Conservation (phyloP, 768 basidiomycete species). For the Crepidotus variabilis region DNA sequence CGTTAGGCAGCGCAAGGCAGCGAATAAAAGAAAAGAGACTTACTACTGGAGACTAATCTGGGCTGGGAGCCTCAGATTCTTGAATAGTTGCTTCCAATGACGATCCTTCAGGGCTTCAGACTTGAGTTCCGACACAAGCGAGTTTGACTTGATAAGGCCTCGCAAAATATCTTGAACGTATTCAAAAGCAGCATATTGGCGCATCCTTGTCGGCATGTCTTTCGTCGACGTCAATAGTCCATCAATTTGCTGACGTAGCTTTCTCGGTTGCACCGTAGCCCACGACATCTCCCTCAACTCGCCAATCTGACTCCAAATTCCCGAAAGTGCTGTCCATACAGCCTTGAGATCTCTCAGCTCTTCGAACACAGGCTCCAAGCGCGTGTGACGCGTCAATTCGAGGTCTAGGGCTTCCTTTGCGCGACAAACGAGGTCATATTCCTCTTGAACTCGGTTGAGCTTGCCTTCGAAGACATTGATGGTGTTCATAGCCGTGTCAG, state of each 20-base stretch:
- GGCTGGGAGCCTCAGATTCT: slow-evolving; percentile 70
- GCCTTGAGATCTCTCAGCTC: slow-evolving; percentile 95
- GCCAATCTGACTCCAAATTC: slow-evolving; percentile 91
- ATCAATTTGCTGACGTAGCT: slow-evolving; percentile 91
- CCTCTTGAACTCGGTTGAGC: slow-evolving; percentile 82
- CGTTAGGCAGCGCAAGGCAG: slow-evolving; percentile 1
- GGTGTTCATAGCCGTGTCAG: slow-evolving; percentile 93
- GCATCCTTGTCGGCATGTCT: slow-evolving; percentile 99
- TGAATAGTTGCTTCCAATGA: slow-evolving; percentile 98
- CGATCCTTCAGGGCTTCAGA: slow-evolving; percentile 96
- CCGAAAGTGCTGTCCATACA: slow-evolving; percentile 97
- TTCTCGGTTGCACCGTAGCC: slow-evolving; percentile 92
- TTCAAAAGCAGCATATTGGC: slow-evolving; percentile 98
- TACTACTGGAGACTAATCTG: slow-evolving; percentile 77
- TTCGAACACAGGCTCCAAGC: slow-evolving; percentile 91
- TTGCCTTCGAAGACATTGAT: slow-evolving; percentile 95
- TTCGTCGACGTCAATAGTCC: slow-evolving; percentile 89
- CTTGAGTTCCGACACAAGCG: slow-evolving; percentile 89
- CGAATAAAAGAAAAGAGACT: slow-evolving; percentile 15
- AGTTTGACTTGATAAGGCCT: slow-evolving; percentile 84
- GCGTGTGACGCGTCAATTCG: slow-evolving; percentile 84
- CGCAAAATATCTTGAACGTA: slow-evolving; percentile 92
- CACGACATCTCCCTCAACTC: slow-evolving; percentile 87
- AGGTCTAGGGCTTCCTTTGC: slow-evolving; percentile 97
- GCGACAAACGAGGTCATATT: slow-evolving; percentile 91